Percentiles rank a stretch among this genome's conserved stretches.
Evolutionary conservation across 1,284 basidiomycete species (phyloP).

Genomic region (Pyrrhoderma lamaoense): DNA sequence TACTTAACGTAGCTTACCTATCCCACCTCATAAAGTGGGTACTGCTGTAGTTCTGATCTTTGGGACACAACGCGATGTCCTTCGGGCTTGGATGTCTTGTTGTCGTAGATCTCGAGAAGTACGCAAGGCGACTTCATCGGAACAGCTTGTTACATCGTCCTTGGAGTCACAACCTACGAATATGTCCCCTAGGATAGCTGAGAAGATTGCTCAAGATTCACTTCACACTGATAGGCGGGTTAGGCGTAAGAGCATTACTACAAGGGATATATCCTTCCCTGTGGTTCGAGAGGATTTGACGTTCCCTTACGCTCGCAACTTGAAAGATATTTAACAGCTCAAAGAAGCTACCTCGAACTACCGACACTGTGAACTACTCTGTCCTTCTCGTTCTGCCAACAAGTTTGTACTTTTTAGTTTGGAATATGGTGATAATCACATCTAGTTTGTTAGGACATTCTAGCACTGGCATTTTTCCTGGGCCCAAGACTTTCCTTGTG

Average conservation of each 20-base stretch:
- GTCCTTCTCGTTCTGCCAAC: no score
- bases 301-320: background rate
- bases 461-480: no score
- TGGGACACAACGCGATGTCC: constrained; percentile 38
- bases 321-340: no score
- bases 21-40: constrained; percentile 27
- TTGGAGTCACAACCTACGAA: background rate
- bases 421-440: no score
- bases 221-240: background rate
- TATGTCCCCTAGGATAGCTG: background rate
- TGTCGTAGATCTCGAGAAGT: constrained; percentile 4
- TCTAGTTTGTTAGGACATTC: no score
- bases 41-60: constrained; percentile 38
- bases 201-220: background rate
- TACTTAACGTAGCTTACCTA: background rate
- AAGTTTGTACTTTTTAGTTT: no score
- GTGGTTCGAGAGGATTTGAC: constrained; percentile 12
- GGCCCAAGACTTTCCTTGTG: no score
- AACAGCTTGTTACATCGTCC: no score
- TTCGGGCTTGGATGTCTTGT: constrained; percentile 36
- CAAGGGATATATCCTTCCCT: constrained; percentile 12
- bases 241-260: constrained; percentile 1
- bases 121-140: no score
- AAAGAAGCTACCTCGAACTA: no score
- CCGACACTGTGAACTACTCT: no score